phyloP scores from a whole-genome alignment of 768 basidiomycete genomes.

The Grammothele lineata region DNA sequence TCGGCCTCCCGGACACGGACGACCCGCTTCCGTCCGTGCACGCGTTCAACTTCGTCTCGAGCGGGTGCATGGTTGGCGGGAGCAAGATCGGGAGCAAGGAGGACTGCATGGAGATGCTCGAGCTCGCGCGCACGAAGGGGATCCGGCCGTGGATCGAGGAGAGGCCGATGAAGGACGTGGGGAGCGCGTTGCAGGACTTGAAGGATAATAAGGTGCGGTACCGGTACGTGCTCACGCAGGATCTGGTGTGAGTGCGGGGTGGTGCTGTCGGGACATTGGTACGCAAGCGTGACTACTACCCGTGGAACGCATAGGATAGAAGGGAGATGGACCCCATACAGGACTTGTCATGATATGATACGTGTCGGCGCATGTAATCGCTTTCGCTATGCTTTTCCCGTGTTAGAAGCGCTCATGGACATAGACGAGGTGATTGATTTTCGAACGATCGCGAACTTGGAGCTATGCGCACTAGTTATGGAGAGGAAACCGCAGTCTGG shows the following conservation, averaged over 20 bases:
- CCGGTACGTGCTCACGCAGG: constrained; percentile 44
- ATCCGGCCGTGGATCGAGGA: constrained; percentile 43
- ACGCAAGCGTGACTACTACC: too few species aligned
- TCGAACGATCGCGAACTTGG: too few species aligned
- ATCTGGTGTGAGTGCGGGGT: constrained; percentile 15
- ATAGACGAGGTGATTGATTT: too few species aligned
- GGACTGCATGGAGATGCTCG: constrained; percentile 56
- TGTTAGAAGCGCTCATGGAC: too few species aligned
- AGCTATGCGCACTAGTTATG: too few species aligned
- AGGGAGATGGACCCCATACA: too few species aligned
- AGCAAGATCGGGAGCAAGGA: constrained; percentile 52
- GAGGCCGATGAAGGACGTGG: constrained; percentile 43
- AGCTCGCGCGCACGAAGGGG: constrained; percentile 50
- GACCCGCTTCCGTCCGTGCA: constrained; percentile 29
- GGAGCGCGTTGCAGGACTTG: constrained; percentile 44
- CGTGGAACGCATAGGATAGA: too few species aligned
- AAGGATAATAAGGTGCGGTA: constrained; percentile 48
- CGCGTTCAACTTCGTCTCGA: constrained; percentile 29
- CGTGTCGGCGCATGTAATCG: too few species aligned
- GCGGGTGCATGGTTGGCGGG: constrained; percentile 21
- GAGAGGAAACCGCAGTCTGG: too few species aligned
- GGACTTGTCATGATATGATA: too few species aligned
- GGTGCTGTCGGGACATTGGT: too few species aligned
- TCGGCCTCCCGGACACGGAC: constrained; percentile 49
- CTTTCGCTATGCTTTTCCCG: too few species aligned